Evolutionary conservation across 2,329 filamentous ascomycete species (phyloP).

Genomic region (Elsinoe ampelina): DNA sequence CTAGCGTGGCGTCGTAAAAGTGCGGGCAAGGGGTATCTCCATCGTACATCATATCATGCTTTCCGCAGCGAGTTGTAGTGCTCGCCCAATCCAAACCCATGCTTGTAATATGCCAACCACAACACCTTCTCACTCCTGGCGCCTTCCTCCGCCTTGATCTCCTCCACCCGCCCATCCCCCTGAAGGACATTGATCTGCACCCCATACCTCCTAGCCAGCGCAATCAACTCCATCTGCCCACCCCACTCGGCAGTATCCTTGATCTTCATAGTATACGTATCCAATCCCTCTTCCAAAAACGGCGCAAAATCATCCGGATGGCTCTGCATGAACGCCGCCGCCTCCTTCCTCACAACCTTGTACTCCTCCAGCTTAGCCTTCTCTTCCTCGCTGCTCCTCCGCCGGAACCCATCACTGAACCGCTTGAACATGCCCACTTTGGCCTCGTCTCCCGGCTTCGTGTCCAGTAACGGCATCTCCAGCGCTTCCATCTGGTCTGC

Average conservation of each 20-base stretch:
- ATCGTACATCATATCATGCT: slow-evolving; percentile 8
- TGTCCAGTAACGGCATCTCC: slow-evolving; percentile 36
- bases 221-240: slow-evolving; percentile 80
- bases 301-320: slow-evolving; percentile 74
- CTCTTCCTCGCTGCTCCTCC: slow-evolving; percentile 16
- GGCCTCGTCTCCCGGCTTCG: slow-evolving; percentile 33
- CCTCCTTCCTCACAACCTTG: slow-evolving; percentile 56
- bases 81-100: slow-evolving; percentile 88
- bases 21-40: neutral
- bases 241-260: slow-evolving; percentile 90
- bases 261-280: slow-evolving; percentile 65
- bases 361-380: slow-evolving; percentile 37
- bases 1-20: neutral
- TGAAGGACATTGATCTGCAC: slow-evolving; percentile 80
- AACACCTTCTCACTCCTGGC: slow-evolving; percentile 46
- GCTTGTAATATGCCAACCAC: slow-evolving; percentile 92
- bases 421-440: slow-evolving; percentile 11
- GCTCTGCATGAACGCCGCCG: slow-evolving; percentile 65
- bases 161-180: slow-evolving; percentile 67
- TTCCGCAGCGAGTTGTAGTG: slow-evolving; percentile 82
- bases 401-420: slow-evolving; percentile 8
- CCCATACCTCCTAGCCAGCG: slow-evolving; percentile 70
- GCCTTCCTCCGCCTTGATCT: slow-evolving; percentile 50
- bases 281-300: slow-evolving; percentile 75
- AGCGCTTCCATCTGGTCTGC: slow-evolving; percentile 62